Conservation (phyloP, 2,329 filamentous ascomycete species). For the Elsinoe australis region DNA sequence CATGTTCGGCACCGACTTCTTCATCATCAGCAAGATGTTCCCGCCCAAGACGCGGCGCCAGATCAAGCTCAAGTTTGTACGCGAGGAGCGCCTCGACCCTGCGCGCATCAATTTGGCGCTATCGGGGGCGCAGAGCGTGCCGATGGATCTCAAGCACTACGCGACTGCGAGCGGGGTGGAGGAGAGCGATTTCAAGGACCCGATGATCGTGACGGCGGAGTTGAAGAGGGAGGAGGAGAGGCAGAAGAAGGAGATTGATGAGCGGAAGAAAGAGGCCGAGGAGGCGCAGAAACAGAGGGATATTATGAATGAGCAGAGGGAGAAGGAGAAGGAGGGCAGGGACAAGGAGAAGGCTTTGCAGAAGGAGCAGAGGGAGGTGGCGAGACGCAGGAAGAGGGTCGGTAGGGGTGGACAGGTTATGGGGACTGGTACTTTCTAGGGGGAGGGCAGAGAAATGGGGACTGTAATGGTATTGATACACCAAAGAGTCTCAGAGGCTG, state of each 20-base stretch:
- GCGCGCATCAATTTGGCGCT: constrained; percentile 57
- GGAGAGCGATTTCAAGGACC: constrained; percentile 33
- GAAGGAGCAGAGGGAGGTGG: constrained; percentile 27
- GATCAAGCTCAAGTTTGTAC: constrained; percentile 75
- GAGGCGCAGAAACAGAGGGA: constrained; percentile 29
- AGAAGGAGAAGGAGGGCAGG: constrained; percentile 26
- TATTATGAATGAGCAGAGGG: constrained; percentile 28
- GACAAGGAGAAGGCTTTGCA: constrained; percentile 26
- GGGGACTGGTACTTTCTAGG: constrained; percentile 22
- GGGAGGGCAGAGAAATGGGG: too few species aligned
- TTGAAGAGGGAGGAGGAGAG: constrained; percentile 28
- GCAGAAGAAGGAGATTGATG: constrained; percentile 29
- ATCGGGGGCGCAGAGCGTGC: constrained; percentile 35
- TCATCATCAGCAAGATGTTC: constrained; percentile 71
- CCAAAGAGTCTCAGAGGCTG: too few species aligned
- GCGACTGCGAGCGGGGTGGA: constrained; percentile 33
- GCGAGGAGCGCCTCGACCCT: constrained; percentile 64
- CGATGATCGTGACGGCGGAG: constrained; percentile 30
- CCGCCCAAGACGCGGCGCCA: constrained; percentile 61
- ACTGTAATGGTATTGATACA: background rate
- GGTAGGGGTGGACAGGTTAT: constrained; percentile 22
- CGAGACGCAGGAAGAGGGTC: constrained; percentile 17
- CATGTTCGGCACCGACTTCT: constrained; percentile 77
- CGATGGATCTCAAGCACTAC: constrained; percentile 37
- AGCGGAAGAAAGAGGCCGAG: constrained; percentile 30